phyloP scores from a whole-genome alignment of 2,329 filamentous ascomycete species.

The Fusarium sacchari region DNA sequence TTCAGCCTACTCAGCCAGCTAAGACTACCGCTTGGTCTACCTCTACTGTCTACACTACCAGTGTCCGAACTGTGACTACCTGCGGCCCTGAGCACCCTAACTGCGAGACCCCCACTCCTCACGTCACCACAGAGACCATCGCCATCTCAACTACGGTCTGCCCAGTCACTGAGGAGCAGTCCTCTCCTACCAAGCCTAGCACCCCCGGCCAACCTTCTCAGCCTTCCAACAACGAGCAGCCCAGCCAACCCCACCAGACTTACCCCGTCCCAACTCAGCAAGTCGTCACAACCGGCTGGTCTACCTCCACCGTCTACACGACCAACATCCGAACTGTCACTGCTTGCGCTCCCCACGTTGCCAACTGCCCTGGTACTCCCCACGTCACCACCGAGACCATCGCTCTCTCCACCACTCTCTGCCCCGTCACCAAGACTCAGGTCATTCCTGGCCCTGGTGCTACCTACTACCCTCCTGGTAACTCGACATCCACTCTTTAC shows the following conservation, averaged over 20 bases:
- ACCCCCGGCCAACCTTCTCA: not conserved
- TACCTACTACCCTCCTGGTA: not conserved
- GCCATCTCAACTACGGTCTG: constrained; percentile 31
- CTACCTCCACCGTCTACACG: constrained; percentile 29
- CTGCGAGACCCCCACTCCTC: constrained; percentile 5
- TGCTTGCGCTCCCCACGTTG: constrained; percentile 7
- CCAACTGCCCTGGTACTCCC: constrained; percentile 9
- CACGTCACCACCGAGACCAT: constrained; percentile 16
- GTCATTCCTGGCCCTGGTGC: constrained; percentile 1
- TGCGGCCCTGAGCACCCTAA: constrained; percentile 5
- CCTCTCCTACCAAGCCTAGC: constrained; percentile 2
- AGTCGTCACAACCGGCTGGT: not conserved
- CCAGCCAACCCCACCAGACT: not conserved
- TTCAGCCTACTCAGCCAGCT: not conserved
- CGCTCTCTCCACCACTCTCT: constrained; percentile 18
- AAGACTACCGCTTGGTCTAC: constrained; percentile 5
- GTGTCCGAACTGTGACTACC: constrained; percentile 32
- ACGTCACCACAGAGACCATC: constrained; percentile 14
- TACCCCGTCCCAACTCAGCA: not conserved
- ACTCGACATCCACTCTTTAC: constrained; percentile 30
- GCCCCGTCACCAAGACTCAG: constrained; percentile 31
- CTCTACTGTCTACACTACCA: constrained; percentile 32
- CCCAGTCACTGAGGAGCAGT: constrained; percentile 23
- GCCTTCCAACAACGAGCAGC: not conserved
- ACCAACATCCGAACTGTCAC: constrained; percentile 37